Percentiles rank a stretch among this genome's conserved stretches.
Conservation (phyloP, 768 basidiomycete genomes). For the Mycena maculata region DNA sequence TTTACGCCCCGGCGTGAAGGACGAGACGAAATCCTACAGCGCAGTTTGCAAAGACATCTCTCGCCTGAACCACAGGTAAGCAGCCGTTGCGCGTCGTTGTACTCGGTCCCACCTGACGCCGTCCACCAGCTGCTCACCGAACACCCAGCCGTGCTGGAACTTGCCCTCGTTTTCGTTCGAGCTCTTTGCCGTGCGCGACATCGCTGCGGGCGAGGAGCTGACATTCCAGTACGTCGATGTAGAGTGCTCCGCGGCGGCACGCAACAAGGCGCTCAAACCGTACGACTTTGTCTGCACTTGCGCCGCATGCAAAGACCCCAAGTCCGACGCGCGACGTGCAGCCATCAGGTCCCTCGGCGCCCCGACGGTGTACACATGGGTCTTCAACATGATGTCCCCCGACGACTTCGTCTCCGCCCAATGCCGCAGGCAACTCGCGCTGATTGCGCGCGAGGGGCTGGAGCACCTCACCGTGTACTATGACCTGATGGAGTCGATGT, state of each 20-base stretch:
- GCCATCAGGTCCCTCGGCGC: constrained; percentile 32
- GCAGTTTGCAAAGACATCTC: constrained; percentile 44
- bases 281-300: constrained; percentile 51
- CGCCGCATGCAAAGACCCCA: constrained; percentile 36
- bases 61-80: constrained; percentile 52
- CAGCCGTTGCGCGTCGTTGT: not conserved
- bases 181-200: constrained; percentile 43
- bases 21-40: constrained; percentile 34
- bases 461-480: not conserved
- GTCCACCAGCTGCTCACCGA: constrained; percentile 32
- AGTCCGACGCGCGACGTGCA: constrained; percentile 23
- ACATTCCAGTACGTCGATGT: constrained; percentile 42
- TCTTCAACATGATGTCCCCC: too few relatives aligned
- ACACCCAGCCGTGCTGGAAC: constrained; percentile 39
- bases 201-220: constrained; percentile 48
- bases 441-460: constrained; percentile 14
- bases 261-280: constrained; percentile 40
- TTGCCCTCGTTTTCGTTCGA: constrained; percentile 42
- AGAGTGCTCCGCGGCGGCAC: constrained; percentile 32
- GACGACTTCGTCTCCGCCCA: too few relatives aligned
- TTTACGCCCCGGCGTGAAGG: constrained; percentile 30
- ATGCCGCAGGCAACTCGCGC: constrained; percentile 21
- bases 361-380: constrained; percentile 45
- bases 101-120: not conserved
- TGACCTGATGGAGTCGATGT: not conserved